Evolutionary conservation across 441 rosid species (phyloP).

Genomic region (Omphalea diandra): DNA sequence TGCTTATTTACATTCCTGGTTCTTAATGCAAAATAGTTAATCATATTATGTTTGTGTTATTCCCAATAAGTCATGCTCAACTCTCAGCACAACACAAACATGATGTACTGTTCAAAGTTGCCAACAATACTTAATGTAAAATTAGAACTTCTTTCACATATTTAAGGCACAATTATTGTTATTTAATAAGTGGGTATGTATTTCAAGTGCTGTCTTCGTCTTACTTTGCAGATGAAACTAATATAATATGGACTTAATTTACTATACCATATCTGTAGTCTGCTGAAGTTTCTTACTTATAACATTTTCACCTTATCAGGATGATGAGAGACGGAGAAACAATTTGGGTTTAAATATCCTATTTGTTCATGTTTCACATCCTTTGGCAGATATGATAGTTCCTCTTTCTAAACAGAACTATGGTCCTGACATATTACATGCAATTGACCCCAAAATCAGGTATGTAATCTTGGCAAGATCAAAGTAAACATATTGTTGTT

Average conservation of each 20-base stretch:
- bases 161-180: neutral
- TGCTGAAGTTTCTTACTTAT: neutral
- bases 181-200: neutral
- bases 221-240: no score
- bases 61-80: neutral
- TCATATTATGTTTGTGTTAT: neutral
- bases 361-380: slow-evolving; percentile 30
- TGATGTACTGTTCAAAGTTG: neutral
- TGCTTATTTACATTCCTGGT: no score
- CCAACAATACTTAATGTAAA: neutral
- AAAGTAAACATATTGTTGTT: neutral
- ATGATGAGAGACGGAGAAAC: slow-evolving; percentile 37
- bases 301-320: slow-evolving; percentile 21
- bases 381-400: slow-evolving; percentile 20
- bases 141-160: neutral
- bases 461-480: neutral
- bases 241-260: neutral
- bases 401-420: slow-evolving; percentile 11
- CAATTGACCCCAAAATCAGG: slow-evolving; percentile 35
- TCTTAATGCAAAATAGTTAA: neutral
- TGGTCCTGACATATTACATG: neutral
- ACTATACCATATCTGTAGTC: neutral
- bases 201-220: neutral
- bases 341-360: slow-evolving; percentile 25
- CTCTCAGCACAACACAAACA: neutral